Percentiles rank a stretch among this genome's conserved stretches.
phyloP scores from a whole-genome alignment of 192 early-diverging fungal species.

The Backusella sp. region DNA sequence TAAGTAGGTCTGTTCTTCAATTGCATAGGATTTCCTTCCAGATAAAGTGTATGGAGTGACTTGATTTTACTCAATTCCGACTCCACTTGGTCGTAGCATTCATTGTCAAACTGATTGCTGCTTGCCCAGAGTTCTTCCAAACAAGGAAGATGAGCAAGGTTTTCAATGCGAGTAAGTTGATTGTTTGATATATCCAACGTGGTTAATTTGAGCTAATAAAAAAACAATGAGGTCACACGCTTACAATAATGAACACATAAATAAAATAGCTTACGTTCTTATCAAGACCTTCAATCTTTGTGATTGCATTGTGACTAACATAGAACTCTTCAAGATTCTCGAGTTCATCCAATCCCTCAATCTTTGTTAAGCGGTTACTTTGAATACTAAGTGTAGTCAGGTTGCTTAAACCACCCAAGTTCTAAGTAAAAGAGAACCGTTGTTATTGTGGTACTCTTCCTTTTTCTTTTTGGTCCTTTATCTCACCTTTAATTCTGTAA shows the following conservation, averaged over 20 bases:
- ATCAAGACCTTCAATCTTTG: slow-evolving; percentile 74
- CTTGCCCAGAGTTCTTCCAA: slow-evolving; percentile 96
- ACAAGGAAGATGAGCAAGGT: slow-evolving; percentile 61
- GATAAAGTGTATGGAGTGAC: slow-evolving; percentile 83
- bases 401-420: slow-evolving; percentile 58
- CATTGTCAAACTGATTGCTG: slow-evolving; percentile 62
- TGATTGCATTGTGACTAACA: slow-evolving; percentile 88
- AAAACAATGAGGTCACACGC: background rate
- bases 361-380: slow-evolving; percentile 80
- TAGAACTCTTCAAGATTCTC: slow-evolving; percentile 86
- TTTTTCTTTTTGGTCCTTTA: background rate
- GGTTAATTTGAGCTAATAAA: slow-evolving; percentile 51
- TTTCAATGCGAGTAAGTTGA: slow-evolving; percentile 67
- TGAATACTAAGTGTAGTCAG: slow-evolving; percentile 75
- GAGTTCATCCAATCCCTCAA: slow-evolving; percentile 74
- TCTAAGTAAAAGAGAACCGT: slow-evolving; percentile 31
- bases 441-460: too few relatives aligned
- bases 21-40: slow-evolving; percentile 96
- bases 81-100: slow-evolving; percentile 78
- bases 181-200: slow-evolving; percentile 91
- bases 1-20: slow-evolving; percentile 72
- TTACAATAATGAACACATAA: background rate
- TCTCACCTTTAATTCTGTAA: slow-evolving; percentile 70
- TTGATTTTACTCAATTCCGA: slow-evolving; percentile 54
- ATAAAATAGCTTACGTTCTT: slow-evolving; percentile 52